Evolutionary conservation across 1,139 yeast species (phyloP).

Genomic region (Sugiyamaella sp.): DNA sequence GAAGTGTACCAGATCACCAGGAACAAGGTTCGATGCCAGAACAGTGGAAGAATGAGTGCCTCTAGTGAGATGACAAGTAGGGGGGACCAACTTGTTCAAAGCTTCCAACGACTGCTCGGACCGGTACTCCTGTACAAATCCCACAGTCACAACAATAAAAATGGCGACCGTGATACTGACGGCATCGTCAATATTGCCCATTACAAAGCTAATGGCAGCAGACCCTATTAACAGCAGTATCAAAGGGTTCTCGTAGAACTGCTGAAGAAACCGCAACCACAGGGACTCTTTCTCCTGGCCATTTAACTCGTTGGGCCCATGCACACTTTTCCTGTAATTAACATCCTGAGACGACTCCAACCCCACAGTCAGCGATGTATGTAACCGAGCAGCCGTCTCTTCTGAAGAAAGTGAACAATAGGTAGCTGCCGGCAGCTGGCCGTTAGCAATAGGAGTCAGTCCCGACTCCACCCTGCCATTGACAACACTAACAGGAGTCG

Average conservation of each 20-base stretch:
- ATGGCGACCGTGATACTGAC: constrained; percentile 82
- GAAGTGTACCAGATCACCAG: constrained; percentile 90
- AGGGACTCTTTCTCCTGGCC: constrained; percentile 78
- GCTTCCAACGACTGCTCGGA: constrained; percentile 94
- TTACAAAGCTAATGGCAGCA: constrained; percentile 77
- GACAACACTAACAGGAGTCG: constrained; percentile 6
- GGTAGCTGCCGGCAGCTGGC: constrained; percentile 47
- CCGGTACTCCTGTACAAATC: constrained; percentile 93
- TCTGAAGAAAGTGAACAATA: constrained; percentile 62
- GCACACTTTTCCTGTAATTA: constrained; percentile 64
- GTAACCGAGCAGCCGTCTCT: constrained; percentile 62
- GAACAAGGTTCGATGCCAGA: constrained; percentile 82
- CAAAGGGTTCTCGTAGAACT: constrained; percentile 86
- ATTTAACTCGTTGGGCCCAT: constrained; percentile 76
- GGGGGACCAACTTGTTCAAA: constrained; percentile 87
- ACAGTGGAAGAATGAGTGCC: constrained; percentile 67
- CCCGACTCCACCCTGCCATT: background rate
- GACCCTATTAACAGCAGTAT: constrained; percentile 85
- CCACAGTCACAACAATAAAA: constrained; percentile 88
- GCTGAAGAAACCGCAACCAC: constrained; percentile 66
- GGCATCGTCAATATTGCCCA: constrained; percentile 95
- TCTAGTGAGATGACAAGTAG: constrained; percentile 86
- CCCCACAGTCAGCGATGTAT: constrained; percentile 63
- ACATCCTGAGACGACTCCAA: constrained; percentile 70
- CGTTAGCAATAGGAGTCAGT: background rate